Conservation (phyloP, 352 stramenopile genomes). For the Phytophthora kernoviae region DNA sequence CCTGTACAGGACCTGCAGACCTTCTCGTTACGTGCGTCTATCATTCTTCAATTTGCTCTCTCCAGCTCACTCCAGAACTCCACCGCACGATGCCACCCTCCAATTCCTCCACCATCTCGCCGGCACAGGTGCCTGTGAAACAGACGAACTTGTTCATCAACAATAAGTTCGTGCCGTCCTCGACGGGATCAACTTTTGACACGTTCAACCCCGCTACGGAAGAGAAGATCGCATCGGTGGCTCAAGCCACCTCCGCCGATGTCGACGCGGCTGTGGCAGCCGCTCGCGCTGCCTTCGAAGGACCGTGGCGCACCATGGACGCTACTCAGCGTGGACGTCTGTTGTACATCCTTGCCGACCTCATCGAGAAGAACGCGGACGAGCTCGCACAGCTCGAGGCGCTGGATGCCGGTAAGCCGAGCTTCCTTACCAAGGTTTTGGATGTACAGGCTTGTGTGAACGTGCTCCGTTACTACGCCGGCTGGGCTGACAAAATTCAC, state of each 20-base stretch:
- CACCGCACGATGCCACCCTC: conserved; percentile 22
- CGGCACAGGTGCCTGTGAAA: conserved; percentile 40
- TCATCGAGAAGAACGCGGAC: conserved; percentile 55
- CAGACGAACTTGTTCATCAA: conserved; percentile 87
- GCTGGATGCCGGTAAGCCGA: conserved; percentile 94
- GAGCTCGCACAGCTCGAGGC: conserved; percentile 89
- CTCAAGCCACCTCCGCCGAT: conserved; percentile 56
- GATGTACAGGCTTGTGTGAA: conserved; percentile 78
- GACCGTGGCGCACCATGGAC: conserved; percentile 60
- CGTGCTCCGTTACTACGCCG: conserved; percentile 94
- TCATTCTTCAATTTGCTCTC: conserved; percentile 27
- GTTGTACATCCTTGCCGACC: conserved; percentile 51
- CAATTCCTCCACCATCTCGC: conserved; percentile 20
- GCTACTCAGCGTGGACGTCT: conserved; percentile 44
- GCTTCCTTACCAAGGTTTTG: conserved; percentile 84
- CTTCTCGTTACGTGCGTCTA: background rate
- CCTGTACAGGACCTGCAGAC: conserved; percentile 12
- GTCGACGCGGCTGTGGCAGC: conserved; percentile 72
- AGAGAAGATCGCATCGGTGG: conserved; percentile 68
- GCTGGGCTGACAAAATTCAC: conserved; percentile 86
- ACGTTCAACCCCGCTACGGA: conserved; percentile 80
- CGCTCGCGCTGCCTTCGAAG: conserved; percentile 71
- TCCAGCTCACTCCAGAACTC: conserved; percentile 13
- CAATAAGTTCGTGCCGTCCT: conserved; percentile 75
- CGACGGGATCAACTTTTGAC: conserved; percentile 68